phyloP scores from a whole-genome alignment of 2,329 filamentous ascomycete species.

The Monilinia fructigena region DNA sequence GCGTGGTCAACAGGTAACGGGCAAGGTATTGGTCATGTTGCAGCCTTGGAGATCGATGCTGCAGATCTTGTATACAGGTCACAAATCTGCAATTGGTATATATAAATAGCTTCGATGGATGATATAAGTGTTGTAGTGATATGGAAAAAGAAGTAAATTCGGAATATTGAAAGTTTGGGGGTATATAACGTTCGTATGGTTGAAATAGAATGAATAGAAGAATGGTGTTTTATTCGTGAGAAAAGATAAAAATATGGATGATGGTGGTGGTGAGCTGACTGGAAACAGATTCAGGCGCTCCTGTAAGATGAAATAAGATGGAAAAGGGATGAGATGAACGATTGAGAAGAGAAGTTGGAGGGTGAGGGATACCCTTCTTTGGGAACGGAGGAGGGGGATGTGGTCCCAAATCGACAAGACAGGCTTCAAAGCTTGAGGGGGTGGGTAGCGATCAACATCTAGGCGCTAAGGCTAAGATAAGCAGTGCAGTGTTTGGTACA shows the following conservation, averaged over 20 bases:
- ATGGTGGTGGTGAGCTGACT: conserved; percentile 20
- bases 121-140: conserved; percentile 22
- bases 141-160: not conserved
- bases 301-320: conserved; percentile 10
- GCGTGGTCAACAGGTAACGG: conserved; percentile 31
- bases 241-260: conserved; percentile 8
- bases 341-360: conserved; percentile 1
- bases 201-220: not conserved
- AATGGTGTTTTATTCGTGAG: not conserved
- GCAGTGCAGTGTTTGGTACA: conserved; percentile 17
- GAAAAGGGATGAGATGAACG: conserved; percentile 12
- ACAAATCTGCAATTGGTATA: conserved; percentile 5
- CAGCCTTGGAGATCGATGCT: conserved; percentile 30
- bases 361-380: conserved; percentile 3
- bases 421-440: not conserved
- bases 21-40: conserved; percentile 36
- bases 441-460: conserved; percentile 23
- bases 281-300: conserved; percentile 2
- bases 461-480: conserved; percentile 30
- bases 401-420: not conserved
- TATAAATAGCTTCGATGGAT: conserved; percentile 18
- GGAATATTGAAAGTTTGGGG: conserved; percentile 1
- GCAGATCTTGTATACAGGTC: conserved; percentile 14
- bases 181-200: not conserved
- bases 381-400: conserved; percentile 4